phyloP scores from a whole-genome alignment of 1,284 basidiomycete genomes.

The Ganoderma resinaceum region DNA sequence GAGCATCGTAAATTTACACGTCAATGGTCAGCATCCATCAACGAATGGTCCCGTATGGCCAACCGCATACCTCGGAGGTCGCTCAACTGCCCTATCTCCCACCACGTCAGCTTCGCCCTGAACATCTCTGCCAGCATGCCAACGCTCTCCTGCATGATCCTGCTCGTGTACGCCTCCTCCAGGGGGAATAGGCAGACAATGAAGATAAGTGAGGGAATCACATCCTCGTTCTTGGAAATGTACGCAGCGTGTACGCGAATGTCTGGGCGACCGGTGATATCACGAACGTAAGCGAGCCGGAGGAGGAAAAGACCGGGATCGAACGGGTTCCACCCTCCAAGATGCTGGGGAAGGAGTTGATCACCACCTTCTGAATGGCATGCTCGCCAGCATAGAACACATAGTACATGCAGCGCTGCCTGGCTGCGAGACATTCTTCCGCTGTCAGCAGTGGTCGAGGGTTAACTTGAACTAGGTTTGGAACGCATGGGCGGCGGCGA shows the following conservation, averaged over 20 bases:
- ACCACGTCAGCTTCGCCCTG: neutral
- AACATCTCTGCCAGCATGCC: neutral
- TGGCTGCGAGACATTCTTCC: neutral
- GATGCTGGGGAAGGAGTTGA: neutral
- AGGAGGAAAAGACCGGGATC: neutral
- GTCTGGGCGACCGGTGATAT: neutral
- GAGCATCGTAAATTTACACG: too few species aligned
- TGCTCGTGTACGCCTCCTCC: neutral
- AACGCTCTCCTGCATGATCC: neutral
- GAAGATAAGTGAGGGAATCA: neutral
- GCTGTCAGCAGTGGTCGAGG: constrained; percentile 1
- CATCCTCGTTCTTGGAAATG: neutral
- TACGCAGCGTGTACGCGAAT: neutral
- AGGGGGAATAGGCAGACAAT: neutral
- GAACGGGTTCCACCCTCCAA: neutral
- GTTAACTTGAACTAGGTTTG: neutral
- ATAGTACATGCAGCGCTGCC: neutral
- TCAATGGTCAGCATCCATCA: too few species aligned
- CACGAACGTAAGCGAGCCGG: neutral
- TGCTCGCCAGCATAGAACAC: neutral
- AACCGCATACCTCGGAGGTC: neutral
- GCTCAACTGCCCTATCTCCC: neutral
- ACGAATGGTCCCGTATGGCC: too few species aligned
- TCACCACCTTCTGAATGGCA: neutral
- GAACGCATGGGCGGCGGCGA: too few species aligned